Conservation (phyloP, 805 yeast genomes). For the Jamesozyma jinghongensis region DNA sequence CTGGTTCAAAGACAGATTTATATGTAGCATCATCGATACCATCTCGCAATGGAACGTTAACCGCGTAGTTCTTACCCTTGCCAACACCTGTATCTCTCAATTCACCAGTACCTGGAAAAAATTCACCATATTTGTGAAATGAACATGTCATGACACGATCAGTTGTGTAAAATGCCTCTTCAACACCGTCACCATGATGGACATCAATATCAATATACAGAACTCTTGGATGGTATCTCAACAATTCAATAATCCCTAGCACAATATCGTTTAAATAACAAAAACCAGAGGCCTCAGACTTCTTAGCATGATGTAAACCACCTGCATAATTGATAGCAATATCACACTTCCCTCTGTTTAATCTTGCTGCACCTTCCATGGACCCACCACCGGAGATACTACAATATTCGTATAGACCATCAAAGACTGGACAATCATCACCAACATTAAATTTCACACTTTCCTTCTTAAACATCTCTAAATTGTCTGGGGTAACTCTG, state of each 20-base stretch:
- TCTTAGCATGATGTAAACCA: constrained; percentile 94
- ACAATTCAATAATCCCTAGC: constrained; percentile 70
- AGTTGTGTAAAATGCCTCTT: constrained; percentile 90
- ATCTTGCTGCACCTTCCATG: constrained; percentile 81
- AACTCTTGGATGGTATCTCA: constrained; percentile 86
- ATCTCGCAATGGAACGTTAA: constrained; percentile 87
- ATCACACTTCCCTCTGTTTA: constrained; percentile 80
- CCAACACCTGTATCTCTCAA: constrained; percentile 85
- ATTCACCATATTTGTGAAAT: constrained; percentile 92
- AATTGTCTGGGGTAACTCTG: constrained; percentile 85
- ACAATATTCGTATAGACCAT: constrained; percentile 88
- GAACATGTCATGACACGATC: constrained; percentile 96
- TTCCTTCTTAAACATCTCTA: constrained; percentile 79
- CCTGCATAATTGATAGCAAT: constrained; percentile 96
- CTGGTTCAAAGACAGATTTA: constrained; percentile 63
- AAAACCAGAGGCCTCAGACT: constrained; percentile 88
- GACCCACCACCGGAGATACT: constrained; percentile 89
- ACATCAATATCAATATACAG: constrained; percentile 89
- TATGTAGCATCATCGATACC: constrained; percentile 94
- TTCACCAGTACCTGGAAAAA: constrained; percentile 96
- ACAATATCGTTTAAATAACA: constrained; percentile 95
- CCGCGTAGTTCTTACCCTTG: constrained; percentile 76
- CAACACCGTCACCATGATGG: constrained; percentile 98
- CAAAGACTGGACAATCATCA: constrained; percentile 91
- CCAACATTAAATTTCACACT: constrained; percentile 85